Evolutionary conservation across 345 rosid genomes (phyloP).

Genomic region (Aegle marmelos): DNA sequence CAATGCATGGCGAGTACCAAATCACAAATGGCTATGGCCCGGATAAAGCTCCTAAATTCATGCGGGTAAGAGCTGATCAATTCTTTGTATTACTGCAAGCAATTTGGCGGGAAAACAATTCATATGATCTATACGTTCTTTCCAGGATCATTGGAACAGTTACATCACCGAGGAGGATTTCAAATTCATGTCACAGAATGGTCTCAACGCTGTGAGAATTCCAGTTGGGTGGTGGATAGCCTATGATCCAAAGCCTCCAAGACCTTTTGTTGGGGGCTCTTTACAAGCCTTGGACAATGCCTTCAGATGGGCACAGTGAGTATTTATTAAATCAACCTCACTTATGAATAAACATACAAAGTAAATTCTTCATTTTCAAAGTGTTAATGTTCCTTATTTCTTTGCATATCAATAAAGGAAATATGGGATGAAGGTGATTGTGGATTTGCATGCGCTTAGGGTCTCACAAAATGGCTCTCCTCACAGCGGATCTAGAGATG

Average conservation of each 20-base stretch:
- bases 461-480: constrained; percentile 34
- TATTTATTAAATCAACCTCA: not conserved
- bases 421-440: constrained; percentile 27
- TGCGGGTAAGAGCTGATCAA: constrained; percentile 18
- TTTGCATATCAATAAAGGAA: constrained; percentile 14
- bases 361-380: not conserved
- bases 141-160: constrained; percentile 32
- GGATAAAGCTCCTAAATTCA: constrained; percentile 22
- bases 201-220: constrained; percentile 35
- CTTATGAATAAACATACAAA: too few species aligned
- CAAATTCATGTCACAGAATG: constrained; percentile 30
- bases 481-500: constrained; percentile 40
- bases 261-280: constrained; percentile 36
- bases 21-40: constrained; percentile 39
- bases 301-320: constrained; percentile 36
- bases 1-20: constrained; percentile 33
- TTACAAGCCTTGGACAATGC: constrained; percentile 31
- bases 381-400: not conserved
- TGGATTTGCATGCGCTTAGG: constrained; percentile 32
- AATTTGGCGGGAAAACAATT: not conserved
- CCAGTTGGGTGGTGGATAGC: constrained; percentile 46
- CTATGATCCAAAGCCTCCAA: constrained; percentile 30
- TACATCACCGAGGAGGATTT: constrained; percentile 37
- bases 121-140: not conserved
- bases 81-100: not conserved